phyloP scores from a whole-genome alignment of 768 basidiomycete genomes.

The Tricholoma flavovirens region DNA sequence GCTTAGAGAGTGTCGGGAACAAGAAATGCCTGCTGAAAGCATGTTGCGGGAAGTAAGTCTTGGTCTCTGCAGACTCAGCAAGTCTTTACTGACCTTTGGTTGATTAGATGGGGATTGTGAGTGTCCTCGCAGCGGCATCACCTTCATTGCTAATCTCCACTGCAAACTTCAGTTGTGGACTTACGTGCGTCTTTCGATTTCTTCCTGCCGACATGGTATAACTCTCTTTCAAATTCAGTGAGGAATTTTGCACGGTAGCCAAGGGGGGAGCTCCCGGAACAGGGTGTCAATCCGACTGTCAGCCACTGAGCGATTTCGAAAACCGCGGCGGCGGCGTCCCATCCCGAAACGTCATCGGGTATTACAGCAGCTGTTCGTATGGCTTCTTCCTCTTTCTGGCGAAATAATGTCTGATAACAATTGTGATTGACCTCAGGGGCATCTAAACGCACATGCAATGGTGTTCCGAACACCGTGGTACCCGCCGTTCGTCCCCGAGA shows the following conservation, averaged over 20 bases:
- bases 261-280: not conserved
- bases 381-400: not conserved
- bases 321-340: not conserved
- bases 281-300: not conserved
- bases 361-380: slow-evolving; percentile 7
- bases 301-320: slow-evolving; percentile 1
- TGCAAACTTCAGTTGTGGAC: not conserved
- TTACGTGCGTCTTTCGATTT: not conserved
- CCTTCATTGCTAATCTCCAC: not conserved
- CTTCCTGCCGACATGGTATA: not conserved
- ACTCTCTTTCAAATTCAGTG: not conserved
- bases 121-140: not conserved
- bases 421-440: not conserved
- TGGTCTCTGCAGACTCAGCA: not conserved
- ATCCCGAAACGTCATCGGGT: slow-evolving; percentile 3
- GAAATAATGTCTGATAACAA: not conserved
- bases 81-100: not conserved
- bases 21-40: slow-evolving; percentile 10
- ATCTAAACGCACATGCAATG: not conserved
- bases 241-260: not conserved
- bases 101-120: not conserved
- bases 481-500: not conserved
- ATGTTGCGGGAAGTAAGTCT: slow-evolving; percentile 11
- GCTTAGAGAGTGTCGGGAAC: slow-evolving; percentile 11
- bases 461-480: not conserved